Percentiles rank a stretch among this genome's conserved stretches.
phyloP scores from a whole-genome alignment of 768 basidiomycete species.

The Pleurotus salmoneostramineus region DNA sequence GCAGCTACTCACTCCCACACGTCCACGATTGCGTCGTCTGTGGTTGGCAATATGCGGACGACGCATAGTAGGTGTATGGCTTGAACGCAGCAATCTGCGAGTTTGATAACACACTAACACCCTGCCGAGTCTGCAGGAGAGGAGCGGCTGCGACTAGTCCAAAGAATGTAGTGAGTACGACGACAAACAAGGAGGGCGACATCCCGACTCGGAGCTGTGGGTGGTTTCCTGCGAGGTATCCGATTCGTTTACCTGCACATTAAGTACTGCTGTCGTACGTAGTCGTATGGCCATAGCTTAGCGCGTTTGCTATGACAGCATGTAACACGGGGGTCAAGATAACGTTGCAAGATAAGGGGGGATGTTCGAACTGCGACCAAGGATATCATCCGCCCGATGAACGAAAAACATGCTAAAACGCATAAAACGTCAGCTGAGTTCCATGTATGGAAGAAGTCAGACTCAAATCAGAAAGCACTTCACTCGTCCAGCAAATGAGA shows the following conservation, averaged over 20 bases:
- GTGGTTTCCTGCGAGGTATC: neutral
- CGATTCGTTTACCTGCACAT: neutral
- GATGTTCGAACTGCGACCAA: neutral
- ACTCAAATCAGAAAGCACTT: neutral
- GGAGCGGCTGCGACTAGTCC: neutral
- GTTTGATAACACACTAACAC: conserved; percentile 32
- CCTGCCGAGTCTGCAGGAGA: conserved; percentile 17
- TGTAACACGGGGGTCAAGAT: neutral
- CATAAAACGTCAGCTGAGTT: neutral
- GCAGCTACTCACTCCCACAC: conserved; percentile 7
- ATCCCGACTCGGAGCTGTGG: neutral
- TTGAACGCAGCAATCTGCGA: conserved; percentile 39
- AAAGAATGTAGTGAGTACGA: neutral
- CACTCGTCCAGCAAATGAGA: neutral
- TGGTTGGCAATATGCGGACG: conserved; percentile 8
- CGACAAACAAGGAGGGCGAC: neutral
- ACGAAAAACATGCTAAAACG: neutral
- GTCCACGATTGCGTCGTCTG: conserved; percentile 5
- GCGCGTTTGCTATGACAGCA: neutral
- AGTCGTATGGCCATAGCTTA: neutral
- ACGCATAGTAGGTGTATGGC: conserved; percentile 32
- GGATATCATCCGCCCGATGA: neutral
- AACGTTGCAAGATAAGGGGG: neutral
- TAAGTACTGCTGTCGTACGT: neutral
- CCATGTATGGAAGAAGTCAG: neutral